Conservation (phyloP, 441 rosid species). For the Croton laevigatus region DNA sequence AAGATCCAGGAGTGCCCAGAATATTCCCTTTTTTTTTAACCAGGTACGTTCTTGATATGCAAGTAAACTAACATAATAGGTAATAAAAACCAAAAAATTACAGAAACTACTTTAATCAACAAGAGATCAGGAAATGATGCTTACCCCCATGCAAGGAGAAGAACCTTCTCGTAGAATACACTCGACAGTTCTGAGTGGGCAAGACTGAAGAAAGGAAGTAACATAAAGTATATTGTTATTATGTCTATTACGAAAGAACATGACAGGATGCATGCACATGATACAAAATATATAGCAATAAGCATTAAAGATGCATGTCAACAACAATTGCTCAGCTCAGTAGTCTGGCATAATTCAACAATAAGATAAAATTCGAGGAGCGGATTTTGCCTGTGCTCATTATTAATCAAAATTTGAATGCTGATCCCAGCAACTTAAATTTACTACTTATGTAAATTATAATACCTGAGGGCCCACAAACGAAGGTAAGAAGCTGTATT, state of each 20-base stretch:
- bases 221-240: constrained; percentile 3
- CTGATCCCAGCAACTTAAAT: not conserved
- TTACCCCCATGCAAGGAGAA: constrained; percentile 83
- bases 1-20: not conserved
- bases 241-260: not conserved
- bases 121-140: constrained; percentile 21
- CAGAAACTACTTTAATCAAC: not conserved
- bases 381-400: not conserved
- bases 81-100: not conserved
- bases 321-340: not conserved
- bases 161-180: constrained; percentile 96
- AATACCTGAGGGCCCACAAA: constrained; percentile 93
- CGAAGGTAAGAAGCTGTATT: constrained; percentile 98
- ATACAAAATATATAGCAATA: not conserved
- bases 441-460: constrained; percentile 23
- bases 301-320: not conserved
- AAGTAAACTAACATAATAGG: not conserved
- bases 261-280: not conserved
- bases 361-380: not conserved
- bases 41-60: not conserved
- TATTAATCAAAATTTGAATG: not conserved
- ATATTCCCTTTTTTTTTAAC: not conserved
- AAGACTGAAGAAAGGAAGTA: constrained; percentile 47
- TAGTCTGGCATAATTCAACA: not conserved
- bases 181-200: constrained; percentile 91